A percentile compares a stretch with the other conserved stretches of the same genome.
Conservation (phyloP, 2,329 filamentous ascomycete species). For the Sarocladium kiliense region DNA sequence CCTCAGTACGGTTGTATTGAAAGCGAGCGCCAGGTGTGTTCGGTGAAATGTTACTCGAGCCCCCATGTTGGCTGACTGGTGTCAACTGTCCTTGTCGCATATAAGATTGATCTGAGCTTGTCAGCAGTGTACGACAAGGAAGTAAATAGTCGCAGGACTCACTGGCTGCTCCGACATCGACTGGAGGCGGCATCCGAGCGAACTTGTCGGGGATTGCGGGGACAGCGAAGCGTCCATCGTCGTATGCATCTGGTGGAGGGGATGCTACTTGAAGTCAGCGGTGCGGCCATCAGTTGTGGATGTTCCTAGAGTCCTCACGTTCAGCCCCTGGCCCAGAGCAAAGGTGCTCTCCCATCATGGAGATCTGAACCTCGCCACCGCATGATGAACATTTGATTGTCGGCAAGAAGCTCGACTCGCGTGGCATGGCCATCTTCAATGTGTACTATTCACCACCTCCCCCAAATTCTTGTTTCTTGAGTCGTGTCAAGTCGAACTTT, state of each 20-base stretch:
- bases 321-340: slow-evolving; percentile 52
- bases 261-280: slow-evolving; percentile 23
- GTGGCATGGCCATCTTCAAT: slow-evolving; percentile 42
- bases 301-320: slow-evolving; percentile 28
- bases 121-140: not conserved
- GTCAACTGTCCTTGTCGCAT: slow-evolving; percentile 54
- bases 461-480: not conserved
- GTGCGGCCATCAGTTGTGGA: not conserved
- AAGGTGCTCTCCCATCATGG: slow-evolving; percentile 78
- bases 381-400: slow-evolving; percentile 86
- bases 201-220: slow-evolving; percentile 23
- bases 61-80: slow-evolving; percentile 55
- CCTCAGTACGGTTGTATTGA: slow-evolving; percentile 36
- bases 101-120: slow-evolving; percentile 45
- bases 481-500: not conserved
- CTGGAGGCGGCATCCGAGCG: slow-evolving; percentile 36
- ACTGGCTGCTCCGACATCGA: slow-evolving; percentile 52
- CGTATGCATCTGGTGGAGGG: slow-evolving; percentile 29
- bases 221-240: slow-evolving; percentile 13
- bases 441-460: not conserved
- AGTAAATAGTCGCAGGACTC: slow-evolving; percentile 19
- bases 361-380: slow-evolving; percentile 72
- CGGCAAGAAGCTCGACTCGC: slow-evolving; percentile 68
- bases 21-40: slow-evolving; percentile 45
- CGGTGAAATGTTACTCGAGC: slow-evolving; percentile 51